Percentiles rank a stretch among this genome's conserved stretches.
Conservation (phyloP, 768 basidiomycete genomes). For the Rhodotorula toruloides region DNA sequence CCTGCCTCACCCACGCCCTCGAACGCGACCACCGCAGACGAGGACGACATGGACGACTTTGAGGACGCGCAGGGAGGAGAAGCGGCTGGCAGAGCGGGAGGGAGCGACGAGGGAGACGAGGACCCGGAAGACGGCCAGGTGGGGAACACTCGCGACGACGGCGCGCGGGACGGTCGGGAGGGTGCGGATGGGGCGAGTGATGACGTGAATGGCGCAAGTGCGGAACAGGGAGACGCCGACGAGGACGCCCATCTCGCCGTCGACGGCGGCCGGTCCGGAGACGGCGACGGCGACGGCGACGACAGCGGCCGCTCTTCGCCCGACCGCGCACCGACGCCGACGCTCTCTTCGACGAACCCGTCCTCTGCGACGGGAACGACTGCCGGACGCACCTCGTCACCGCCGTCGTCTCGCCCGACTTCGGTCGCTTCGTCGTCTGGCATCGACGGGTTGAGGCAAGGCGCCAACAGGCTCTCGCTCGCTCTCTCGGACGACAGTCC, state of each 20-base stretch:
- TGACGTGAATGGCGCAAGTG: background rate
- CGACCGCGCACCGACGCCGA: background rate
- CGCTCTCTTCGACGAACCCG: background rate
- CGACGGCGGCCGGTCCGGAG: background rate
- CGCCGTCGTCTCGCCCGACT: background rate
- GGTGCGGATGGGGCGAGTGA: background rate
- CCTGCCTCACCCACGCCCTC: constrained; percentile 11
- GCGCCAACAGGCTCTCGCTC: background rate
- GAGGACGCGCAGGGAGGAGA: constrained; percentile 15
- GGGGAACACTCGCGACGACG: no score
- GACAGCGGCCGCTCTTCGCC: background rate
- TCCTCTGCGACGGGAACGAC: no score
- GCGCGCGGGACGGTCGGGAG: no score
- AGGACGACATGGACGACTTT: constrained; percentile 6
- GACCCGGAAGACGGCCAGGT: no score
- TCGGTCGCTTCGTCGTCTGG: background rate
- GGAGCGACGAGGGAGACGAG: background rate
- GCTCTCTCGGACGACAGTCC: background rate
- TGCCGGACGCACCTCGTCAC: no score
- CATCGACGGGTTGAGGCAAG: background rate
- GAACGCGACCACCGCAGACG: background rate
- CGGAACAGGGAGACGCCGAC: background rate
- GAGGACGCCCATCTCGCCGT: background rate
- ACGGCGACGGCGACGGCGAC: background rate
- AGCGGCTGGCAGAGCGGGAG: background rate